Evolutionary conservation across 1,284 basidiomycete species (phyloP).

Genomic region (Chondrostereum purpureum): DNA sequence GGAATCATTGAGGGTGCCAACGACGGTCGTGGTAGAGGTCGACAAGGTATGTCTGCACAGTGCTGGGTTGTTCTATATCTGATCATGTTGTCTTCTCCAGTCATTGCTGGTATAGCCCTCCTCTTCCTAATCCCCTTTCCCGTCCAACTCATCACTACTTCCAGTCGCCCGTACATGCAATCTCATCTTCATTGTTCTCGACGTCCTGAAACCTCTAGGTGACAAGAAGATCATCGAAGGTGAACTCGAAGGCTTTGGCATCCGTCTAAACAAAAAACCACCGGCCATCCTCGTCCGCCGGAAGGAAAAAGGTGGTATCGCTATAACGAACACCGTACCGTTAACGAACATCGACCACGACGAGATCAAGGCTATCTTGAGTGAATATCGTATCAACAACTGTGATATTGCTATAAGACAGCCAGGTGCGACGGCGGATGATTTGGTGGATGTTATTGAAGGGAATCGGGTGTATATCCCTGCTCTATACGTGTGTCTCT

Average conservation of each 20-base stretch:
- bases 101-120: conserved; percentile 69
- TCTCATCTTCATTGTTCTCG: conserved; percentile 97
- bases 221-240: conserved; percentile 90
- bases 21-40: conserved; percentile 96
- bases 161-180: conserved; percentile 95
- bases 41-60: conserved; percentile 66
- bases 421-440: conserved; percentile 90
- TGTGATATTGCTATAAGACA: conserved; percentile 93
- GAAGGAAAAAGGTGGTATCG: conserved; percentile 93
- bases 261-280: conserved; percentile 92
- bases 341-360: conserved; percentile 95
- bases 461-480: conserved; percentile 96
- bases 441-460: conserved; percentile 95
- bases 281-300: conserved; percentile 85
- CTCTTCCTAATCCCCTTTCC: conserved; percentile 10
- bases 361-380: conserved; percentile 93
- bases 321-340: conserved; percentile 93
- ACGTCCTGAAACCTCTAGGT: conserved; percentile 93
- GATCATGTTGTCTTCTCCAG: conserved; percentile 32
- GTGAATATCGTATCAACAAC: conserved; percentile 88
- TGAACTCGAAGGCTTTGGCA: conserved; percentile 96
- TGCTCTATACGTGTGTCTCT: conserved; percentile 69
- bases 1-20: conserved; percentile 99
- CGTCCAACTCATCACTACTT: conserved; percentile 10
- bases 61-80: conserved; percentile 7